phyloP scores from a whole-genome alignment of 2,329 filamentous ascomycete species.

The Colletotrichum somersetense region DNA sequence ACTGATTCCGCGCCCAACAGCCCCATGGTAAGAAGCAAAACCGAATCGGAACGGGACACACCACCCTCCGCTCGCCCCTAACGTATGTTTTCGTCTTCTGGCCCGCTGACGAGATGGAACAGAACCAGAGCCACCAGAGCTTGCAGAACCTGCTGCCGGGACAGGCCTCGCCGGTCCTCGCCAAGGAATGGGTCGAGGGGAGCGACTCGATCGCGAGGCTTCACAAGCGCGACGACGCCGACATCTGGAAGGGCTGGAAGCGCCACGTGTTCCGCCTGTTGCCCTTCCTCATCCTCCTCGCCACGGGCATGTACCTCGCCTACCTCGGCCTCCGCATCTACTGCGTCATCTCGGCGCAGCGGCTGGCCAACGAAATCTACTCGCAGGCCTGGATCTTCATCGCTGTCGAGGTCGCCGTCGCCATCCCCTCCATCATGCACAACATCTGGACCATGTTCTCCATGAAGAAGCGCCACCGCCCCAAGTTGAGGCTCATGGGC shows the following conservation, averaged over 20 bases:
- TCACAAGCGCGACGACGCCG: slow-evolving; percentile 57
- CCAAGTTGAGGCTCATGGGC: slow-evolving; percentile 64
- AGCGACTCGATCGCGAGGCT: slow-evolving; percentile 54
- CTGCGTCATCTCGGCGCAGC: slow-evolving; percentile 66
- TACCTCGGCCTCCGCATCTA: slow-evolving; percentile 66
- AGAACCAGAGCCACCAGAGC: slow-evolving; percentile 59
- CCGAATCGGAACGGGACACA: background rate
- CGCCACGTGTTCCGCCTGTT: slow-evolving; percentile 54
- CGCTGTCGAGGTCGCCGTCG: slow-evolving; percentile 64
- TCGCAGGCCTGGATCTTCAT: slow-evolving; percentile 70
- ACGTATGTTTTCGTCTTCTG: rapidly evolving
- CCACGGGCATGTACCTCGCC: slow-evolving; percentile 57
- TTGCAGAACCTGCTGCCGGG: slow-evolving; percentile 55
- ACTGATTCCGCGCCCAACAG: slow-evolving; percentile 44
- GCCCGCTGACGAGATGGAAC: slow-evolving; percentile 29
- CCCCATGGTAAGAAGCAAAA: slow-evolving; percentile 44
- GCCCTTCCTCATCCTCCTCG: slow-evolving; percentile 56
- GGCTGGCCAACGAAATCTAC: slow-evolving; percentile 54
- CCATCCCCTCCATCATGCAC: slow-evolving; percentile 68
- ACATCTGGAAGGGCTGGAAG: slow-evolving; percentile 61
- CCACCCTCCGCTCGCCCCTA: no score
- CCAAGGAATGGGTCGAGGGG: slow-evolving; percentile 51
- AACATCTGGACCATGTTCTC: slow-evolving; percentile 70
- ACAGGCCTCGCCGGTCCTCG: slow-evolving; percentile 46
- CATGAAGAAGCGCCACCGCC: slow-evolving; percentile 65